Evolutionary conservation across 75 land plant species (phyloP), one percentile per base, ranked within the genome.

Genomic region (Cupressus sempervirens): DNA sequence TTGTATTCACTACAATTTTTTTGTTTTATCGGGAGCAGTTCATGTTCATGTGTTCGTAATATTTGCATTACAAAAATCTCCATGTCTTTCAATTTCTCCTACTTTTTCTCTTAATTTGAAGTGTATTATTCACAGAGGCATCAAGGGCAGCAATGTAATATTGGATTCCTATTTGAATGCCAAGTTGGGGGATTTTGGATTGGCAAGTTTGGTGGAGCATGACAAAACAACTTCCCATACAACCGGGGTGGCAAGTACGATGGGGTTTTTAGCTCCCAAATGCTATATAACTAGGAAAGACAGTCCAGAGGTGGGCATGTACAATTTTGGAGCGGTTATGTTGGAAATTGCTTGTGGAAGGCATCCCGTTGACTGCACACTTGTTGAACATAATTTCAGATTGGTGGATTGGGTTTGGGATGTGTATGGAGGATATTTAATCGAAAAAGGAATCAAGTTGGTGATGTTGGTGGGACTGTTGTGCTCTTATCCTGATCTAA

Each of bases 381-480:
- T 23, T 29, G 73, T 76, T 20, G 45, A 9, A 41, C 45, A 43
- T 2, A 43, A 43, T 43, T 3, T 0, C 45, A 80, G 83, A 83
- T 18, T 85, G 86, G 86, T 88, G 20, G 84, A 89, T 0, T 83
- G 86, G 90, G 86, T 87, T 50, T 89, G 90, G 90, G 81, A 45
- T 2, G 74, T 87, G 6, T 87, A 85, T n/a, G 88, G 88, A 9
- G n/a, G n/a, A n/a, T n/a, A n/a, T n/a, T n/a, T n/a, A n/a, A n/a
- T n/a, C n/a, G n/a, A n/a, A n/a, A n/a, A n/a, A n/a, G n/a, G n/a
- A n/a, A n/a, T n/a, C n/a, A n/a, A n/a, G n/a, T n/a, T n/a, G n/a
- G n/a, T n/a, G n/a, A n/a, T n/a, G n/a, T n/a, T n/a, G n/a, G n/a
- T n/a, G n/a, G n/a, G n/a, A n/a, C n/a, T n/a, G n/a, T n/a, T n/a